phyloP scores from a whole-genome alignment of 208 protist genomes.

The Leishmania gerbilli region DNA sequence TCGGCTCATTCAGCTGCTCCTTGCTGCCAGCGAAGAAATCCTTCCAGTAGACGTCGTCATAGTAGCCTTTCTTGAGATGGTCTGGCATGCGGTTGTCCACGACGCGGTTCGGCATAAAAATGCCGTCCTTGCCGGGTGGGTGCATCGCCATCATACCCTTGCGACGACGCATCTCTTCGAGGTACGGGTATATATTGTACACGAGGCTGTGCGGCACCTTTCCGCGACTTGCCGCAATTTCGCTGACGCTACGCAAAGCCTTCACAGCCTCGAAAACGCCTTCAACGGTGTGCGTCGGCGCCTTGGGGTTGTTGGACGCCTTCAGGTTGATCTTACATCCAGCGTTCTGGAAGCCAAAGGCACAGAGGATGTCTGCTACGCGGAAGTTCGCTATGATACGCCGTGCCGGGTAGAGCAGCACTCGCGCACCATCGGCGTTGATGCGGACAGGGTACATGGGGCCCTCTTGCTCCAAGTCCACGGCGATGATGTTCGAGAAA shows the following conservation, averaged over 20 bases:
- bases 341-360: slow-evolving; percentile 93
- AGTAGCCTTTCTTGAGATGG: slow-evolving; percentile 94
- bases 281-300: slow-evolving; percentile 91
- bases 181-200: slow-evolving; percentile 94
- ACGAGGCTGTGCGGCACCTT: slow-evolving; percentile 93
- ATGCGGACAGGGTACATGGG: slow-evolving; percentile 92
- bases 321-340: slow-evolving; percentile 87
- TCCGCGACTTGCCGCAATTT: slow-evolving; percentile 91
- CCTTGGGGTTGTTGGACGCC: slow-evolving; percentile 82
- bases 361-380: slow-evolving; percentile 92
- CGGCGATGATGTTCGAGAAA: slow-evolving; percentile 92
- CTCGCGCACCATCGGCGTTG: slow-evolving; percentile 89
- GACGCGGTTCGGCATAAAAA: slow-evolving; percentile 91
- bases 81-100: slow-evolving; percentile 93
- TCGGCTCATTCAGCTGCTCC: slow-evolving; percentile 89
- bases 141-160: slow-evolving; percentile 95
- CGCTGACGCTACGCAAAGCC: slow-evolving; percentile 88
- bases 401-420: slow-evolving; percentile 88
- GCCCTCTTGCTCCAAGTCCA: slow-evolving; percentile 94
- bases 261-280: slow-evolving; percentile 91
- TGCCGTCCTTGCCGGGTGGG: slow-evolving; percentile 88
- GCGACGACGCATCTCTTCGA: slow-evolving; percentile 89
- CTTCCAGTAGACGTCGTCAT: slow-evolving; percentile 94
- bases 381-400: slow-evolving; percentile 92
- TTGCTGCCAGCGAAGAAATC: slow-evolving; percentile 93